phyloP scores from a whole-genome alignment of 1,284 basidiomycete species.

The Cutaneotrichosporon sp. region DNA sequence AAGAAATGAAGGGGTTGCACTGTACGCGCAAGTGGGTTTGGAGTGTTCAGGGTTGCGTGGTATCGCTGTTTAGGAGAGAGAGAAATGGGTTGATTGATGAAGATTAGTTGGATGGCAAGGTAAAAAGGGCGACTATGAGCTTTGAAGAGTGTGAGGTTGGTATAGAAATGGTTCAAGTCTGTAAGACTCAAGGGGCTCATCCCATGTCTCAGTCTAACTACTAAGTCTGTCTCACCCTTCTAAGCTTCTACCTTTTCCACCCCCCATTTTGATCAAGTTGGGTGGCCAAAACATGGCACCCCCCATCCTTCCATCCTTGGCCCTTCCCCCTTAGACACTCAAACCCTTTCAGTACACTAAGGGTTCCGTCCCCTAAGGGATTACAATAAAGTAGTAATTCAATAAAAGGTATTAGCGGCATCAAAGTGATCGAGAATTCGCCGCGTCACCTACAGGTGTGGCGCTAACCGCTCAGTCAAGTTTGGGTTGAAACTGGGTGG shows the following conservation, averaged over 20 bases:
- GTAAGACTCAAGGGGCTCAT: no score
- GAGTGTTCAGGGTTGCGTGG: background rate
- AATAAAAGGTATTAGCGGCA: background rate
- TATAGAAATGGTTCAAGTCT: background rate
- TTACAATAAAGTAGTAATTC: background rate
- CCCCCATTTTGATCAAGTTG: background rate
- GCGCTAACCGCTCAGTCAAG: background rate
- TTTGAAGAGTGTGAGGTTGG: background rate
- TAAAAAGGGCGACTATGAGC: background rate
- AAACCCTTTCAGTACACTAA: background rate
- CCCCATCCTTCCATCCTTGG: no score
- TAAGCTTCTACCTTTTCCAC: background rate
- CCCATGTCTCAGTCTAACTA: no score
- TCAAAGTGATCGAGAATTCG: slow-evolving; percentile 3
- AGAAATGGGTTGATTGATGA: background rate
- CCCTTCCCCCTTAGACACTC: background rate
- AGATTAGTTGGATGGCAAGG: background rate
- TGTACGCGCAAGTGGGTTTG: background rate
- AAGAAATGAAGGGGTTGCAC: background rate
- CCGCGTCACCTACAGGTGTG: background rate
- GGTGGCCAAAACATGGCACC: background rate
- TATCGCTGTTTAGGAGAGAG: background rate
- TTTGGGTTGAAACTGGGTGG: slow-evolving; percentile 11
- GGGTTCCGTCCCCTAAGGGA: background rate
- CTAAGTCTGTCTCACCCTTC: no score